These are phyloP conservation scores for Chaetothyriales sp. DNA, from an alignment of 2,329 filamentous ascomycete species.

Conservation along the genomic window DNA sequence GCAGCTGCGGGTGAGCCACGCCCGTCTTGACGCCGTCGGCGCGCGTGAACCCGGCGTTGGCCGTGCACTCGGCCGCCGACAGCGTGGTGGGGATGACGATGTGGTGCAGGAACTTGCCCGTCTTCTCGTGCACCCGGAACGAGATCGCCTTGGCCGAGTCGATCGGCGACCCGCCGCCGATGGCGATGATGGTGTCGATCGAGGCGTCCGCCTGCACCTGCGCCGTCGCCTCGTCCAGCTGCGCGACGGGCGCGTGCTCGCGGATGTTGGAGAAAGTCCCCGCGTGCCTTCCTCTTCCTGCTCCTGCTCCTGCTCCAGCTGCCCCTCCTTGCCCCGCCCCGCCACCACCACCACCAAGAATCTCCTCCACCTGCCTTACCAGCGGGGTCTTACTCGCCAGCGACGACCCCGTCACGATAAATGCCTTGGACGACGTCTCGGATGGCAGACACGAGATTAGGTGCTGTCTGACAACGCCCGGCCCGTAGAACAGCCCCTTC, in stretches of 20 bases:
- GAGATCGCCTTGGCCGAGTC: constrained; percentile 36
- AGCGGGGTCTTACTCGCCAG: constrained; percentile 39
- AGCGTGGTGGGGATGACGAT: constrained; percentile 37
- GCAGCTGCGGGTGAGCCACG: constrained; percentile 15
- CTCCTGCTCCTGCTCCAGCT: no score
- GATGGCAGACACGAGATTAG: constrained; percentile 30
- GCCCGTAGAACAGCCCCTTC: constrained; percentile 36
- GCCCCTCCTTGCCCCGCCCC: no score
- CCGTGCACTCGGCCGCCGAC: constrained; percentile 40
- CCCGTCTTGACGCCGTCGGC: constrained; percentile 36
- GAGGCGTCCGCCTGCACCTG: constrained; percentile 29
- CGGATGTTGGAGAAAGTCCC: constrained; percentile 41
- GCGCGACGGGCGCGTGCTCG: constrained; percentile 40
- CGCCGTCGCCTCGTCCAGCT: constrained; percentile 38
- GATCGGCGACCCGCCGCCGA: constrained; percentile 42
- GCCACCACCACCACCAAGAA: no score
- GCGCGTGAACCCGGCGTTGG: constrained; percentile 37
- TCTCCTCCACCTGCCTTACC: constrained; percentile 35
- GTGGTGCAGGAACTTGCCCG: constrained; percentile 29
- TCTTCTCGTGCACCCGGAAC: constrained; percentile 29
- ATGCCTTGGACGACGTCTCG: constrained; percentile 33
- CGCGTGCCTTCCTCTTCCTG: no score
- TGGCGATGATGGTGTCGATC: constrained; percentile 40
- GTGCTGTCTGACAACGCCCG: constrained; percentile 32
- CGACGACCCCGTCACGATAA: constrained; percentile 41